These are phyloP conservation scores for Dendrobium nobile DNA, from an alignment of 106 monocot species.

Conservation along the genomic window DNA sequence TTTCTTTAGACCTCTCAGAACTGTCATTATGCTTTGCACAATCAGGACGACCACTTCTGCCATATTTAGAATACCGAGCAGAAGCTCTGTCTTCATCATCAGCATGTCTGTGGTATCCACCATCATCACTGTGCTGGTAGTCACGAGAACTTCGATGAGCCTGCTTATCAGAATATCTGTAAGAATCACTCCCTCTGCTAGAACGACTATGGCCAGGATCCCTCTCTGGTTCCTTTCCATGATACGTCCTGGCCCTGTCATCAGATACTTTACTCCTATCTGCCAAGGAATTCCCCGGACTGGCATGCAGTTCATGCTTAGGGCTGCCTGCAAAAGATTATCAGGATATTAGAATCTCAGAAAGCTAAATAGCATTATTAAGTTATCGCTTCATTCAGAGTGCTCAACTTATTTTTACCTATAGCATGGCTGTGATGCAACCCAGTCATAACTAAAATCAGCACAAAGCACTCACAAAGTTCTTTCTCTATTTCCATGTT, in stretches of 20 bases:
- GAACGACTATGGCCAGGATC: conserved; percentile 15
- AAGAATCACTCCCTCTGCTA: conserved; percentile 30
- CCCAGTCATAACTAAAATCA: background rate
- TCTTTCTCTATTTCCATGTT: background rate
- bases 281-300: conserved; percentile 17
- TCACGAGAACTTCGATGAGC: conserved; percentile 22
- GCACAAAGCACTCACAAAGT: background rate
- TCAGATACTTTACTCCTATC: conserved; percentile 10
- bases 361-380: background rate
- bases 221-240: conserved; percentile 23
- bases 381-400: background rate
- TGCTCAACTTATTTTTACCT: background rate
- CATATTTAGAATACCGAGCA: conserved; percentile 27
- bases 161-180: conserved; percentile 30
- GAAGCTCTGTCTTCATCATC: conserved; percentile 38
- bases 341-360: background rate
- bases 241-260: conserved; percentile 29
- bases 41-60: conserved; percentile 29
- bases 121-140: conserved; percentile 31
- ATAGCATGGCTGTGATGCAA: background rate
- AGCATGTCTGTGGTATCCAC: conserved; percentile 26
- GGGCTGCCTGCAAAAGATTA: conserved; percentile 25
- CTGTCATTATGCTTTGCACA: conserved; percentile 21
- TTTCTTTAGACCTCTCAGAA: conserved; percentile 34
- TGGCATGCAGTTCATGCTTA: conserved; percentile 13